A percentile compares a stretch with the other conserved stretches of the same genome.
phyloP scores from a whole-genome alignment of 441 rosid species.

The Populus hybrid region DNA sequence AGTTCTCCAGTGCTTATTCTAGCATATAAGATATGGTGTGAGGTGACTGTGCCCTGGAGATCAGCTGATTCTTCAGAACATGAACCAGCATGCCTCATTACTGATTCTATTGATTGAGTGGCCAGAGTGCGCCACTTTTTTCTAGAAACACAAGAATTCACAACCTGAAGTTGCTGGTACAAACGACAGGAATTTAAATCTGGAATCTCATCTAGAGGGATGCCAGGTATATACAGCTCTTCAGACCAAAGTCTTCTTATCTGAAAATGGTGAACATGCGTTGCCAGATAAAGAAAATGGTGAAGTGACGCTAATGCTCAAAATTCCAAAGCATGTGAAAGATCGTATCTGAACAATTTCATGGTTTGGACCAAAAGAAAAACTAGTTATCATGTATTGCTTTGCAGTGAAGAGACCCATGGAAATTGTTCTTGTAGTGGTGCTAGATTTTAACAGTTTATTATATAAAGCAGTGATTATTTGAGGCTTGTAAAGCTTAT shows the following conservation, averaged over 20 bases:
- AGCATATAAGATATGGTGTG: constrained; percentile 51
- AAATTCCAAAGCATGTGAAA: neutral
- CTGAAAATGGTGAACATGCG: constrained; percentile 42
- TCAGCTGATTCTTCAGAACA: constrained; percentile 38
- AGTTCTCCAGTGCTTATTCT: constrained; percentile 63
- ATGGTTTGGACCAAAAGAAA: neutral
- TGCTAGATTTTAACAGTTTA: neutral
- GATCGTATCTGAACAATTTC: too few species aligned
- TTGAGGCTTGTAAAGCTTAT: neutral
- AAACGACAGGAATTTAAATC: constrained; percentile 85
- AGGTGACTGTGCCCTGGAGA: constrained; percentile 23
- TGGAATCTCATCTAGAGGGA: constrained; percentile 64
- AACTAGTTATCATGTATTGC: neutral
- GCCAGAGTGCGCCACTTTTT: constrained; percentile 59
- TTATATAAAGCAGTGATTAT: neutral
- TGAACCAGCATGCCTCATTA: constrained; percentile 52
- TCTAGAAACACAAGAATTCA: constrained; percentile 87
- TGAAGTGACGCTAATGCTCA: constrained; percentile 3
- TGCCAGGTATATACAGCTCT: constrained; percentile 70
- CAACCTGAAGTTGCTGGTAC: constrained; percentile 85
- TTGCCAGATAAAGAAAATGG: constrained; percentile 22
- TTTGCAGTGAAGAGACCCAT: neutral
- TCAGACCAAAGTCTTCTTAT: constrained; percentile 77
- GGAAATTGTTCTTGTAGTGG: neutral
- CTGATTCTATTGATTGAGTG: constrained; percentile 62